Conservation (phyloP, 768 basidiomycete species). For the Pisolithus sp. region DNA sequence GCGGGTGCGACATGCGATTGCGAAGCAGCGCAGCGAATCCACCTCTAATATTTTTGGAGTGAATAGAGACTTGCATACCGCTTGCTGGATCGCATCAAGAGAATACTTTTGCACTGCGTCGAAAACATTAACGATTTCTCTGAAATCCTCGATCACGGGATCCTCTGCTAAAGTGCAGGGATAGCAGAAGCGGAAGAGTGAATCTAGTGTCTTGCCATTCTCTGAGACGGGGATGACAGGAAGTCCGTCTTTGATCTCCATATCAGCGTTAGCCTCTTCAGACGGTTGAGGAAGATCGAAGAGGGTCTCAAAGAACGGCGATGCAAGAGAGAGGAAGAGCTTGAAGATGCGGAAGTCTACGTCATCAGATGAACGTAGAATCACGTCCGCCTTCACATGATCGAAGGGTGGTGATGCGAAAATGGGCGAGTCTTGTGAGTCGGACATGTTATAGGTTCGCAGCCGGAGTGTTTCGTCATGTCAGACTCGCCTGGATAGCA, state of each 20-base stretch:
- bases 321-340: constrained; percentile 28
- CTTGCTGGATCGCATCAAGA: constrained; percentile 12
- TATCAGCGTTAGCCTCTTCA: not conserved
- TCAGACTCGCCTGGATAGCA: not conserved
- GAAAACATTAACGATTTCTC: constrained; percentile 7
- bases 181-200: constrained; percentile 24
- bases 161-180: constrained; percentile 15
- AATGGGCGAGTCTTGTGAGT: too few relatives aligned
- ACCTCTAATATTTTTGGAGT: constrained; percentile 11
- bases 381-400: constrained; percentile 17
- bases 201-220: constrained; percentile 17
- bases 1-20: constrained; percentile 23
- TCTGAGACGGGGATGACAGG: constrained; percentile 17
- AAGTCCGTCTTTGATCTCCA: constrained; percentile 13
- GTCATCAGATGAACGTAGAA: constrained; percentile 22
- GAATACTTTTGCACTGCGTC: constrained; percentile 12
- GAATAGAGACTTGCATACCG: constrained; percentile 13
- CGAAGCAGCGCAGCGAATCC: constrained; percentile 26
- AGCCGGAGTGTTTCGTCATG: not conserved
- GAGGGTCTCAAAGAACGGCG: constrained; percentile 29
- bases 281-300: constrained; percentile 26
- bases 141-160: constrained; percentile 8
- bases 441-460: not conserved
- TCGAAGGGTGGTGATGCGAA: constrained; percentile 17
- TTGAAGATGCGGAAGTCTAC: constrained; percentile 28